Percentiles rank a stretch among this genome's conserved stretches.
Evolutionary conservation across 23 red algal species (phyloP).

Genomic region (Gracilariopsis chorda): DNA sequence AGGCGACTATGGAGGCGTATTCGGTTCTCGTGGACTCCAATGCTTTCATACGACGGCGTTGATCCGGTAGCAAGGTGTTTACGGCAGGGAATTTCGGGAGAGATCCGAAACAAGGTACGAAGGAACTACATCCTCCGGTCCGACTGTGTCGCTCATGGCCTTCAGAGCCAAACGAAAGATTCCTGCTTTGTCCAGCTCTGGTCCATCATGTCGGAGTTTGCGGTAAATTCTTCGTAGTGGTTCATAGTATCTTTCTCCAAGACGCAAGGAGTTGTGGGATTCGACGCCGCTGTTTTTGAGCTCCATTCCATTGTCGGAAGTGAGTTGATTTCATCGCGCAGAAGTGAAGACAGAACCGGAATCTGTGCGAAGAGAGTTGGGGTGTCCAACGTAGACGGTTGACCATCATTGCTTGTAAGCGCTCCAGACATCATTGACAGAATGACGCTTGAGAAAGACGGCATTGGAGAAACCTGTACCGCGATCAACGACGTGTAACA

Average conservation of each 20-base stretch:
- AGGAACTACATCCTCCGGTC: background rate
- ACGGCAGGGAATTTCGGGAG: background rate
- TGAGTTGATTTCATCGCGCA: background rate
- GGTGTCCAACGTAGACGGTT: slow-evolving; percentile 6
- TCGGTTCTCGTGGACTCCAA: background rate
- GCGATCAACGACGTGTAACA: background rate
- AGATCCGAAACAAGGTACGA: background rate
- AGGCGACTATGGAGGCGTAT: background rate
- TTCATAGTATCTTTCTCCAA: slow-evolving; percentile 17
- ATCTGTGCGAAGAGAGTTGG: background rate
- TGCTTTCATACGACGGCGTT: background rate
- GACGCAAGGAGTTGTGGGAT: background rate
- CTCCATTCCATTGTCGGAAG: background rate
- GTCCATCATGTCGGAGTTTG: background rate
- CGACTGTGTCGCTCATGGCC: slow-evolving; percentile 30
- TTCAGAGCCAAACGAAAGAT: background rate
- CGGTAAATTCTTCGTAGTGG: background rate
- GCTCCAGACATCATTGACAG: slow-evolving; percentile 5
- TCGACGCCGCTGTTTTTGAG: background rate
- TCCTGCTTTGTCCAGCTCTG: background rate
- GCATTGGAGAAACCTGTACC: background rate
- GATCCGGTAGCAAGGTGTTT: background rate
- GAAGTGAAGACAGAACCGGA: background rate
- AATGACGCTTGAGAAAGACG: background rate
- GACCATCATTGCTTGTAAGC: background rate